A percentile compares a stretch with the other conserved stretches of the same genome.
Conservation (phyloP, 768 basidiomycete genomes). For the Asterophora parasitica region DNA sequence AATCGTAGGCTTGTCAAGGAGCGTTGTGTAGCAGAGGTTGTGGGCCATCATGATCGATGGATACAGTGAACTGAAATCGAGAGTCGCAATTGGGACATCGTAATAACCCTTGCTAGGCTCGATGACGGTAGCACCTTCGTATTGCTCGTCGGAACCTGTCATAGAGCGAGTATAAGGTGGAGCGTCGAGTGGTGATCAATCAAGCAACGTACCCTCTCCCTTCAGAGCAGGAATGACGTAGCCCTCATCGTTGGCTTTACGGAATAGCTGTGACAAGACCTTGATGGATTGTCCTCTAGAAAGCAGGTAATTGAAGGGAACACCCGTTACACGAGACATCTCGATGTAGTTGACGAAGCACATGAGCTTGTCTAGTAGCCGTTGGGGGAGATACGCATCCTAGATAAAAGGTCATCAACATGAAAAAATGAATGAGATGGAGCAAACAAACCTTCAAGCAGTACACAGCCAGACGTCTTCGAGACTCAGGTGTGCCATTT, state of each 20-base stretch:
- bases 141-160: constrained; percentile 87
- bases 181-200: neutral
- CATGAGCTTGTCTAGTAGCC: constrained; percentile 96
- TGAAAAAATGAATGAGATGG: neutral
- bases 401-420: constrained; percentile 24
- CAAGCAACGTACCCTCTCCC: constrained; percentile 61
- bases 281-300: constrained; percentile 98
- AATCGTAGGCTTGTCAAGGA: constrained; percentile 77
- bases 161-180: neutral
- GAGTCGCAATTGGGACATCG: constrained; percentile 92
- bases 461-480: constrained; percentile 92
- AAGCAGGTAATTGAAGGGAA: constrained; percentile 95
- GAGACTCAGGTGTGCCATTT: constrained; percentile 91
- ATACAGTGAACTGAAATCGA: constrained; percentile 98
- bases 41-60: constrained; percentile 99
- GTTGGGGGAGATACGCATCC: constrained; percentile 98
- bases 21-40: constrained; percentile 95
- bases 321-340: constrained; percentile 99
- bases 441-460: constrained; percentile 76
- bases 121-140: constrained; percentile 98
- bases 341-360: constrained; percentile 98
- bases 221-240: constrained; percentile 87
- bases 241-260: constrained; percentile 87
- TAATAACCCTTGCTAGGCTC: constrained; percentile 97
- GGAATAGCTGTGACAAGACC: constrained; percentile 91